Base-by-base conservation (phyloP, 768 basidiomycete species). In the Dioszegia aurantiaca region DNA sequence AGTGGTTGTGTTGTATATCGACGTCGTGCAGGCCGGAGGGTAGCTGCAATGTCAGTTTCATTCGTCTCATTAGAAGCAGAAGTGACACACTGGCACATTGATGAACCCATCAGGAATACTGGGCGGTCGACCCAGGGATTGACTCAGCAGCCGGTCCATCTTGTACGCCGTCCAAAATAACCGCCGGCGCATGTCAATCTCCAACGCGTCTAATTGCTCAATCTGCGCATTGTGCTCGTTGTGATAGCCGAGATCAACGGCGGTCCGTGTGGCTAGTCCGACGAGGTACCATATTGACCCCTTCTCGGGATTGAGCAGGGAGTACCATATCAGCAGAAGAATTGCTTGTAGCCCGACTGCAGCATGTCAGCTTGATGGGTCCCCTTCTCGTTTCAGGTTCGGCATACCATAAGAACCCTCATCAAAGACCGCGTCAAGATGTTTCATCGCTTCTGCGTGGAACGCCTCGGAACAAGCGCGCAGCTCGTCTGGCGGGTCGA, bases 251-350 rank as follows among this genome's bases (percentile, higher is more conserved):
- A 74, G 68, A 55, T 78, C 77, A 43, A 77, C 72, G 49, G 74
- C 76, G 23, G 69, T 72, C 1, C 77, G 64, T 26, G 71, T 68
- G 3, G 77, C 77, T 40, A 78, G 66, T 14, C 77, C 77, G 26
- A 75, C 72, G 12, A 78, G 65, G 65, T 73, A 76, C 77, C 77
- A 78, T 48, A 78, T 73, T n/a, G 72, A 73, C 19, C 77, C 77
- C 55, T 76, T 73, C 28, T 73, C 72, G 11, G 77, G 77, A 60
- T 78, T 78, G 39, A 78, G 64, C n/a, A 78, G 68, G 8, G 77
- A 74, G 58, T 78, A 78, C 68, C 74, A 76, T n/a, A 72, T 68
- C 11, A 69, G 65, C 23, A 78, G 64, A 11, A 78, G 53, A 40
- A 78, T 75, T 4, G 76, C 77, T 62, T 78, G 77, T 6, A 78